phyloP scores from a whole-genome alignment of 129 eudicot genomes.

The Rutidosis leptorrhynchoides region DNA sequence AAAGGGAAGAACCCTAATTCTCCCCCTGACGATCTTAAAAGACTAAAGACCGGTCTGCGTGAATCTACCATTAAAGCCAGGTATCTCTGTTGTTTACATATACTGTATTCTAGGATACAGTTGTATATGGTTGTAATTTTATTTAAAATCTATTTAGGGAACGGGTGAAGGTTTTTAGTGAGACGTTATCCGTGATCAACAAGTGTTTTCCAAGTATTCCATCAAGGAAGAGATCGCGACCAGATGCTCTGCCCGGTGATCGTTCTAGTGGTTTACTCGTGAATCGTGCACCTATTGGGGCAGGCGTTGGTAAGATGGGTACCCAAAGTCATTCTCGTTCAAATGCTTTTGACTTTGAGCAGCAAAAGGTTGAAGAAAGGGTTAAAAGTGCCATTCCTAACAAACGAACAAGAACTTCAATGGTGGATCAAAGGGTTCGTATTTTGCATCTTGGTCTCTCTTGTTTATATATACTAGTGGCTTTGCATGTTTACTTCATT shows the following conservation, averaged over 20 bases:
- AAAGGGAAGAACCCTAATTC: constrained; percentile 52
- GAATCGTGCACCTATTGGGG: constrained; percentile 57
- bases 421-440: constrained; percentile 72
- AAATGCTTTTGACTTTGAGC: constrained; percentile 57
- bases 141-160: constrained; percentile 45
- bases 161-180: constrained; percentile 75
- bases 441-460: neutral
- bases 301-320: constrained; percentile 45
- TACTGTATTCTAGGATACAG: constrained; percentile 5
- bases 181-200: constrained; percentile 62
- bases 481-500: neutral
- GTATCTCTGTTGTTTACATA: constrained; percentile 28
- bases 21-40: constrained; percentile 63
- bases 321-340: constrained; percentile 48
- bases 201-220: constrained; percentile 83
- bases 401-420: constrained; percentile 80
- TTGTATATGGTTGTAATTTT: neutral
- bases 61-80: constrained; percentile 74
- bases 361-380: constrained; percentile 75
- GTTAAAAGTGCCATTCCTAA: constrained; percentile 51
- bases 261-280: constrained; percentile 50
- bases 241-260: constrained; percentile 61
- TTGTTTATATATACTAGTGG: neutral
- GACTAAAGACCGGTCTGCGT: constrained; percentile 59
- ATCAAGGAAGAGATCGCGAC: constrained; percentile 75